Evolutionary conservation across 805 yeast genomes (phyloP).

Genomic region (Torulaspora microellipsoides): DNA sequence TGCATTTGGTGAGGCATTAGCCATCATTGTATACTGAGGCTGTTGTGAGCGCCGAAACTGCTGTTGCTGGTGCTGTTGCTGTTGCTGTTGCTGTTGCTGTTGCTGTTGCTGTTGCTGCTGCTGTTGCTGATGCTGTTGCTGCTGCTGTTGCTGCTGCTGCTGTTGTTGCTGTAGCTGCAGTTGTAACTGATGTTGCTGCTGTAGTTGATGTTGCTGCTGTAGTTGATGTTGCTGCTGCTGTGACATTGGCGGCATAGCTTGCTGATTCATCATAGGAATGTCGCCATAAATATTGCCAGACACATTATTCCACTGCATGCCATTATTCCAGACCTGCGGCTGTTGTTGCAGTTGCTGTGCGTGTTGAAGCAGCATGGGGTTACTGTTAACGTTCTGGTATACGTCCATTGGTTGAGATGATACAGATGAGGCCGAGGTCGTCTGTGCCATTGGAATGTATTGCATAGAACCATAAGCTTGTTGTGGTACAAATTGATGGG

Average conservation of each 20-base stretch:
- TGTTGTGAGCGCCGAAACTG: conserved; percentile 6
- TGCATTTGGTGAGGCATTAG: not conserved
- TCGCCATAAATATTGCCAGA: conserved; percentile 6
- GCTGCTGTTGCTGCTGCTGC: too few species aligned
- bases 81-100: not conserved
- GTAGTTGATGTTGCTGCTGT: too few species aligned
- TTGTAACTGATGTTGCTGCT: not conserved
- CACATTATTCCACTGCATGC: conserved; percentile 6
- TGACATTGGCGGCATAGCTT: not conserved
- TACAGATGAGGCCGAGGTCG: conserved; percentile 8
- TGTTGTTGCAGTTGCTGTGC: conserved; percentile 5
- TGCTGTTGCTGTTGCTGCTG: not conserved
- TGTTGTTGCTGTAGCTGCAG: not conserved
- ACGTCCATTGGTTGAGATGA: conserved; percentile 9
- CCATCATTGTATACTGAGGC: conserved; percentile 3
- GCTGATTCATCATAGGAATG: conserved; percentile 2
- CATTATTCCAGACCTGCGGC: conserved; percentile 9
- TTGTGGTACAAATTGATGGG: conserved; percentile 9
- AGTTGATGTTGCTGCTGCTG: conserved; percentile 1
- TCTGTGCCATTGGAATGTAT: conserved; percentile 12
- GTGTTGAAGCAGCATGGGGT: conserved; percentile 5
- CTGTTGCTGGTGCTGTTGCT: conserved; percentile 4
- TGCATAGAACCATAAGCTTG: conserved; percentile 3
- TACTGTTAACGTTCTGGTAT: conserved; percentile 9
- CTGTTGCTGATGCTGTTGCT: not conserved